Evolutionary conservation across 2,329 filamentous ascomycete species (phyloP).

Genomic region (Cladophialophora exuberans): DNA sequence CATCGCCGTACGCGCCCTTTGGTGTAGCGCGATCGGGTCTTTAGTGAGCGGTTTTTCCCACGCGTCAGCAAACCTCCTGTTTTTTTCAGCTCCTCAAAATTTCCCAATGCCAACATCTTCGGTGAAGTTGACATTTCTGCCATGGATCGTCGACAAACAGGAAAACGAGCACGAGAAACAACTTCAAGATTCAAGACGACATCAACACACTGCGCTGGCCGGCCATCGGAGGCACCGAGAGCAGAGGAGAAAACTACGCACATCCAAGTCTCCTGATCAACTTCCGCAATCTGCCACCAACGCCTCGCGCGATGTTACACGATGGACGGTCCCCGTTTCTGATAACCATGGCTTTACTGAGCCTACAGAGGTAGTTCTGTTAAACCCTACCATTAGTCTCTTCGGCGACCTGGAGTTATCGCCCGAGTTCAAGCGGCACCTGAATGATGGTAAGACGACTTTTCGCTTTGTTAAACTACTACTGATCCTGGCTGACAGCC

Average conservation of each 20-base stretch:
- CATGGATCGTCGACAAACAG: neutral
- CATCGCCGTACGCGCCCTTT: no score
- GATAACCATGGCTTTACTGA: no score
- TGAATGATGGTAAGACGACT: constrained; percentile 3
- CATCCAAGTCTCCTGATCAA: neutral
- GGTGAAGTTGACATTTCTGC: constrained; percentile 1
- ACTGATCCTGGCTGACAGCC: constrained; percentile 1
- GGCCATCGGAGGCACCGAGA: constrained; percentile 2
- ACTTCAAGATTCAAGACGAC: neutral
- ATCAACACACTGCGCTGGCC: constrained; percentile 10
- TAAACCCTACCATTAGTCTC: no score
- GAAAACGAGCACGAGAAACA: neutral
- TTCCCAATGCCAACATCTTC: neutral
- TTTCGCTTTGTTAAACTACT: neutral
- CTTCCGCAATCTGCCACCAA: neutral
- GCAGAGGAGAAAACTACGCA: neutral
- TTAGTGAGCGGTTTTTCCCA: no score
- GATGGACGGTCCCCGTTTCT: no score
- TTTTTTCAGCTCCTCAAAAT: neutral
- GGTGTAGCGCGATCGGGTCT: no score
- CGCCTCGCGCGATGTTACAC: no score
- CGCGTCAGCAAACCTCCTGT: neutral
- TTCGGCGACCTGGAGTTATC: neutral
- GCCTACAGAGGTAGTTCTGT: no score
- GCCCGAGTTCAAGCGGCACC: neutral